phyloP scores from a whole-genome alignment of 176 grass and related monocot species.

The Lolium multiflorum region DNA sequence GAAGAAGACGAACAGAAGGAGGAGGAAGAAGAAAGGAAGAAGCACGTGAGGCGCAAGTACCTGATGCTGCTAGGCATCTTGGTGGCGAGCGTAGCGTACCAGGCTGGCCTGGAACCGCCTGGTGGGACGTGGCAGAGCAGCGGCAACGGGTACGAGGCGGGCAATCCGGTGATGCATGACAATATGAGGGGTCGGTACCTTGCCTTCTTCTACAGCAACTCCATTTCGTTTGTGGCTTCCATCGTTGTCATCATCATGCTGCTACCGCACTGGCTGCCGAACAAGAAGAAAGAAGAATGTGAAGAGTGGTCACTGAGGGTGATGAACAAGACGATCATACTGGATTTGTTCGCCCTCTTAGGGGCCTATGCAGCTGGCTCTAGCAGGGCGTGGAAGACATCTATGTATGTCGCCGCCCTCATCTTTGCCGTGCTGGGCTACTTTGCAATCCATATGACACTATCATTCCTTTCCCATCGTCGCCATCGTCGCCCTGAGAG shows the following conservation, averaged over 20 bases:
- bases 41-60: conserved; percentile 1
- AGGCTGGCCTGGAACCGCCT: not conserved
- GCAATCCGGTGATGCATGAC: not conserved
- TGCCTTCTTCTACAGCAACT: not conserved
- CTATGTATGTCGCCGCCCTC: not conserved
- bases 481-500: not conserved
- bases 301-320: conserved; percentile 2
- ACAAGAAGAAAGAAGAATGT: not conserved
- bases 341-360: not conserved
- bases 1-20: not conserved
- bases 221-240: not conserved
- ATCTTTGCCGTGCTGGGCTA: not conserved
- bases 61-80: not conserved
- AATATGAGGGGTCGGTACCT: not conserved
- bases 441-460: not conserved
- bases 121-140: conserved; percentile 4
- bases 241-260: not conserved
- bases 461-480: not conserved
- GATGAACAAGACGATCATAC: not conserved
- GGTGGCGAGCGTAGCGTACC: conserved; percentile 10
- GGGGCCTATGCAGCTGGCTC: not conserved
- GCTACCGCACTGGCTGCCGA: not conserved
- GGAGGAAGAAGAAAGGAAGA: not conserved
- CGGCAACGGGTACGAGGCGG: not conserved
- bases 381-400: not conserved